Evolutionary conservation across 2,329 filamentous ascomycete genomes (phyloP).

Genomic region (Fusarium annulatum): DNA sequence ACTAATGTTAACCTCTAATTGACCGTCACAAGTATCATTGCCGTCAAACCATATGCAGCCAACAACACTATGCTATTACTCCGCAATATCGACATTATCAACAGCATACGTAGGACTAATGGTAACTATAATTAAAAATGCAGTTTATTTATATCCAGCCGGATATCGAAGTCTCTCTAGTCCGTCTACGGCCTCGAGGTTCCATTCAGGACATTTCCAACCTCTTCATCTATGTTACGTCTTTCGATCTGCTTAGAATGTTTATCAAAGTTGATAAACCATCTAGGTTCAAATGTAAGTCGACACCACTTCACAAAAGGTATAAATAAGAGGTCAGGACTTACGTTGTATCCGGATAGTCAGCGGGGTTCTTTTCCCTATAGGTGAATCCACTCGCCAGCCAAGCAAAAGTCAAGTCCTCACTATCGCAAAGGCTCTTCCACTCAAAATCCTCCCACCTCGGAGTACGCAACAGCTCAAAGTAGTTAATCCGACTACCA

Average conservation of each 20-base stretch:
- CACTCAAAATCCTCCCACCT: not conserved
- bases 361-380: not conserved
- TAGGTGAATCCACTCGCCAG: not conserved
- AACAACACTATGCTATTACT: too few relatives aligned
- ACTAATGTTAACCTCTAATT: too few relatives aligned
- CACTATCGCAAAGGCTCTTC: not conserved
- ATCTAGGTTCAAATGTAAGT: not conserved
- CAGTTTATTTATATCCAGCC: too few relatives aligned
- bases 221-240: not conserved
- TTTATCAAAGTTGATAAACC: not conserved
- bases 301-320: accelerated
- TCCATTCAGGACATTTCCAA: not conserved
- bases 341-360: not conserved
- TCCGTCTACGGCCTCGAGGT: accelerated
- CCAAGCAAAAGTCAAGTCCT: not conserved
- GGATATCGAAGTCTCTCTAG: not conserved
- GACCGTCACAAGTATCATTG: too few relatives aligned
- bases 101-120: too few relatives aligned
- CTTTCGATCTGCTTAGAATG: not conserved
- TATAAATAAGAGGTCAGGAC: accelerated
- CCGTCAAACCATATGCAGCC: too few relatives aligned
- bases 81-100: too few relatives aligned
- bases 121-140: too few relatives aligned
- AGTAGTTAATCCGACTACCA: not conserved
- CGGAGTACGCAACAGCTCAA: not conserved